These are phyloP conservation scores for Crucihimalaya himalaica DNA, from an alignment of 345 rosid genomes.

Conservation along the genomic window DNA sequence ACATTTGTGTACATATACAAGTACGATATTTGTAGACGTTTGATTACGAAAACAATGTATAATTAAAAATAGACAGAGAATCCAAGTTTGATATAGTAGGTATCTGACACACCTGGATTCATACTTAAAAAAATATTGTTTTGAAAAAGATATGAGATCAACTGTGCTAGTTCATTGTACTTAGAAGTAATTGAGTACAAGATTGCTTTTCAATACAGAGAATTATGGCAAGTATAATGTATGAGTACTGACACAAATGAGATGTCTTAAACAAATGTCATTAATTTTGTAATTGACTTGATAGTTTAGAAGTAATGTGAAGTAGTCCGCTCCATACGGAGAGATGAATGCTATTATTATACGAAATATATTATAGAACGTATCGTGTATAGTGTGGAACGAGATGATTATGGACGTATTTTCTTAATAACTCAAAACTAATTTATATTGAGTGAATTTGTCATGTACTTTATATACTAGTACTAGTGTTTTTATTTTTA, in stretches of 20 bases:
- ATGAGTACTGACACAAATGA: constrained; percentile 33
- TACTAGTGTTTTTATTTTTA: no score
- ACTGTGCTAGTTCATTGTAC: constrained; percentile 33
- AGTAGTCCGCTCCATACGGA: neutral
- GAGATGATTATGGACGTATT: neutral
- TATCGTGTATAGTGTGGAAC: neutral
- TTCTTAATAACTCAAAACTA: no score
- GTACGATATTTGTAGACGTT: constrained; percentile 22
- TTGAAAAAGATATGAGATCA: constrained; percentile 3
- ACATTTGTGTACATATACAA: constrained; percentile 30
- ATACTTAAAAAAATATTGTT: neutral
- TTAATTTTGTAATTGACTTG: constrained; percentile 17
- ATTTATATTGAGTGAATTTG: no score
- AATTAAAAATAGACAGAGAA: constrained; percentile 7
- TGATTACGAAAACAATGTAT: constrained; percentile 18
- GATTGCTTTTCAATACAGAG: constrained; percentile 25
- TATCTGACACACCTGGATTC: constrained; percentile 39
- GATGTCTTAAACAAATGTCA: constrained; percentile 29
- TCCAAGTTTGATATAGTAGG: constrained; percentile 39
- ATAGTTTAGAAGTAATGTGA: neutral
- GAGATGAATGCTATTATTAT: constrained; percentile 6
- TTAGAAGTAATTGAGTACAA: constrained; percentile 19
- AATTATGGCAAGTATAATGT: constrained; percentile 26
- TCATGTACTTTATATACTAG: no score
- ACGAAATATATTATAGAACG: neutral